Base-by-base conservation (phyloP, 306 rosid species). In the Ceratonia siliqua region DNA sequence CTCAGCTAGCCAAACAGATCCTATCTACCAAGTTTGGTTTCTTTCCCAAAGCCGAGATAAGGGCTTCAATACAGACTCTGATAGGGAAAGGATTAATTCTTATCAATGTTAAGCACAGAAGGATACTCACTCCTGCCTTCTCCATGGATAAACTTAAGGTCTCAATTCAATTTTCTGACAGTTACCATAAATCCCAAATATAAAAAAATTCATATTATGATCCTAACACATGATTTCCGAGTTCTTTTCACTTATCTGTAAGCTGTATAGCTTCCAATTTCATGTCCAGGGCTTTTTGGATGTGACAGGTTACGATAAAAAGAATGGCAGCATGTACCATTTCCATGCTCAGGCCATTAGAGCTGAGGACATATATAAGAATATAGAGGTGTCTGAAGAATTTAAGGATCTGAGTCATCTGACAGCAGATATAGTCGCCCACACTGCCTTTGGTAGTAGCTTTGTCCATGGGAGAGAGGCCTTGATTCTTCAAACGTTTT, bases 91-190 rank as follows among this genome's bases (percentile, higher is more conserved):
- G 80, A 17, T 30, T 80, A n/a, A 18, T 42, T 27, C 10, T 68
- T 4, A 0, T 27, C 42, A 42, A 11, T 2, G 76, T 11, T 50
- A 74, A n/a, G 21, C 84, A 36, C 18, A 74, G 84, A 74, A 68
- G 68, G 58, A 80, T 68, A 18, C 41, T 80, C 73, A 61, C 48
- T 68, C 84, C 84, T 9, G 84, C 84, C 13, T 80, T 74, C 59
- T 36, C 80, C 5, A 33, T 74, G 25, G 80, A 80, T 62, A 80
- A 74, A 62, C 77, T 80, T 3, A 80, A 80, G 84, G 84, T 74
- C 14, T 39, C 27, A n/a, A n/a, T 39, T 8, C 15, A 5, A 20
- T 10, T 45, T 21, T 18, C 7, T n/a, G n/a, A n/a, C n/a, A n/a
- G 3, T 28, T 1, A 30, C n/a, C n/a, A n/a, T n/a, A n/a, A n/a